Conservation (phyloP, 1,284 basidiomycete species). For the Puccinia novopanici region DNA sequence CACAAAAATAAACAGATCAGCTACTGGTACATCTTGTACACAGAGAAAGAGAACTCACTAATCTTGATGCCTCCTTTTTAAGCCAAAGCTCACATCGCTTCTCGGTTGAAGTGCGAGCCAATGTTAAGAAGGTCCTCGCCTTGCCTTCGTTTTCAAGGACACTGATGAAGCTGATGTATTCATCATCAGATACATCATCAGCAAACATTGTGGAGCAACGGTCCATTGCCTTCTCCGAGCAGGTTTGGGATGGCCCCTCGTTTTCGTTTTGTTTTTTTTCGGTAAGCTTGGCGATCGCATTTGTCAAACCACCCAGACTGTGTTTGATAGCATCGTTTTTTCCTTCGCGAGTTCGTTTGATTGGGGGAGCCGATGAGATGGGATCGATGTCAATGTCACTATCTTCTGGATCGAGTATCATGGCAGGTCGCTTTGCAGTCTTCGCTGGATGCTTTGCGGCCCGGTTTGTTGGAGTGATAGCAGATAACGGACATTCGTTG, state of each 20-base stretch:
- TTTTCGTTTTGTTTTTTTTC: not conserved
- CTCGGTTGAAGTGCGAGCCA: not conserved
- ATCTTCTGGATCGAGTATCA: not conserved
- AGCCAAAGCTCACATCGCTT: not conserved
- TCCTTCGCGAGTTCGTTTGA: not conserved
- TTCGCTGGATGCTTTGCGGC: not conserved
- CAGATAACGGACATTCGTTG: not conserved
- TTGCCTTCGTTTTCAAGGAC: not conserved
- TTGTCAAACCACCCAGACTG: not conserved
- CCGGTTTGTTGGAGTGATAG: not conserved
- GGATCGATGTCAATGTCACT: not conserved
- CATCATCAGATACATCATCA: not conserved
- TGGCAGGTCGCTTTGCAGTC: not conserved
- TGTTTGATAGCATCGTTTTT: constrained; percentile 3
- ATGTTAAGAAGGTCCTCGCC: not conserved
- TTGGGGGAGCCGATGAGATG: not conserved
- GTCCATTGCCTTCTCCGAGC: not conserved
- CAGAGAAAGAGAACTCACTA: not conserved
- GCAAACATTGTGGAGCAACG: not conserved
- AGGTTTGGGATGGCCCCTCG: not conserved
- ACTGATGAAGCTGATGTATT: not conserved
- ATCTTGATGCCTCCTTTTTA: not conserved
- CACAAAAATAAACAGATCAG: not conserved
- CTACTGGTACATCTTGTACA: not conserved
- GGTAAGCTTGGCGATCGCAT: not conserved